Conservation (phyloP, 768 basidiomycete species). For the Melanogaster broomeanus region DNA sequence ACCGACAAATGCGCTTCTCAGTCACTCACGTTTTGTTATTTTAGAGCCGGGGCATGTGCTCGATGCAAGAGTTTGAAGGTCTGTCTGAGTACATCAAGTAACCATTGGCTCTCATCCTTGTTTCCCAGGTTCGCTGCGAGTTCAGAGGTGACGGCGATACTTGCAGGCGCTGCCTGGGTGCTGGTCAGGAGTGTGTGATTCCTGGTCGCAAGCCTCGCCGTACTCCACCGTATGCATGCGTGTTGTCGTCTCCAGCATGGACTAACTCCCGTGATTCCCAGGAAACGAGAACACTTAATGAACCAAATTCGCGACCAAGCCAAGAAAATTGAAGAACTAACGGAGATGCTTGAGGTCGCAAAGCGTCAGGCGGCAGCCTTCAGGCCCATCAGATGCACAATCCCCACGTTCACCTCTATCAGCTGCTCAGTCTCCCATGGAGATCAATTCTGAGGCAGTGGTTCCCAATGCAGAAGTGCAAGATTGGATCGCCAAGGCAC, state of each 20-base stretch:
- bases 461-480: constrained; percentile 57
- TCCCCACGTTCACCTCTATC: constrained; percentile 37
- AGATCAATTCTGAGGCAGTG: constrained; percentile 24
- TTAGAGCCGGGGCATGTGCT: constrained; percentile 61
- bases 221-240: constrained; percentile 65
- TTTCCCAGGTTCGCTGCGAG: constrained; percentile 70
- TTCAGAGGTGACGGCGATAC: constrained; percentile 71
- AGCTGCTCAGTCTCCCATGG: constrained; percentile 29
- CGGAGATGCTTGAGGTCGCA: constrained; percentile 61
- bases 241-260: not conserved
- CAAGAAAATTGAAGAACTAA: constrained; percentile 67
- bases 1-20: not conserved
- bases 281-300: constrained; percentile 80
- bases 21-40: constrained; percentile 1
- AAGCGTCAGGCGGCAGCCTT: constrained; percentile 29
- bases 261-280: constrained; percentile 26
- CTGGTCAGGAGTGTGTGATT: constrained; percentile 72
- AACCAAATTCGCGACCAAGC: constrained; percentile 77
- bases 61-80: constrained; percentile 67
- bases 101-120: not conserved
- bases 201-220: constrained; percentile 85
- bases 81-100: not conserved
- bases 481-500: constrained; percentile 78
- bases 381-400: constrained; percentile 32
- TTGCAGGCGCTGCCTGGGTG: constrained; percentile 73